Base-by-base conservation (phyloP, 2,329 filamentous ascomycete species). In the Colletotrichum phormii region DNA sequence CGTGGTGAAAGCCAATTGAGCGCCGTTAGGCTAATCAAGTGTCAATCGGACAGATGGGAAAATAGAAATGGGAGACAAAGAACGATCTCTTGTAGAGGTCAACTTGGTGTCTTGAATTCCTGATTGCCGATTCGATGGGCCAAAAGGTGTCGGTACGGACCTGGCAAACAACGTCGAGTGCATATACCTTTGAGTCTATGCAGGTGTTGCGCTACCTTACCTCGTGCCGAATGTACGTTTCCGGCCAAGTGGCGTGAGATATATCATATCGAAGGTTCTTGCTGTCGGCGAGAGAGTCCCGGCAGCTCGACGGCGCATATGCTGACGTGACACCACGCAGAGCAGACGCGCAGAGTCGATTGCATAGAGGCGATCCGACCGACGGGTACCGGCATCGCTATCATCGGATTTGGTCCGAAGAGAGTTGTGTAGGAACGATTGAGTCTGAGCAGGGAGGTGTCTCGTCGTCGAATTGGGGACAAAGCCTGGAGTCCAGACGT, bases 81-180 rank as follows among this genome's bases (percentile, higher is more conserved):
- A 51, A 51, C 11, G 12, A 51, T 18, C 22, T 26, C 22, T 13
- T 29, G 42, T n/a, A 51, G 29, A 53, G 60, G 18, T 18, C 42
- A 18, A 51, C 3, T 31, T 26, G 49, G 42, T 46, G 42, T 53
- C 35, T 42, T 31, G 59, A 12, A 55, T 54, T 54, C 37, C 24
- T 53, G 51, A 18, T 49, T 49, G 31, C 53, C 18, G 37, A 11
- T 29, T 24, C 31, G 29, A 61, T 35, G 24, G 53, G 13, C 61
- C 53, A 46, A 26, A 26, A 13, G 49, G 64, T 24, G 22, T 29
- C 22, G 26, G 37, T 22, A 49, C 49, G 22, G 22, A 63, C 42
- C 29, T 63, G 57, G 42, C 26, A 66, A 55, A 54, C 42, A 13
- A 37, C 31, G 12, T 60, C n/a, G 37, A 57, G 58, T 71, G 53